Evolutionary conservation across 306 rosid species (phyloP).

Genomic region (Cercis canadensis): DNA sequence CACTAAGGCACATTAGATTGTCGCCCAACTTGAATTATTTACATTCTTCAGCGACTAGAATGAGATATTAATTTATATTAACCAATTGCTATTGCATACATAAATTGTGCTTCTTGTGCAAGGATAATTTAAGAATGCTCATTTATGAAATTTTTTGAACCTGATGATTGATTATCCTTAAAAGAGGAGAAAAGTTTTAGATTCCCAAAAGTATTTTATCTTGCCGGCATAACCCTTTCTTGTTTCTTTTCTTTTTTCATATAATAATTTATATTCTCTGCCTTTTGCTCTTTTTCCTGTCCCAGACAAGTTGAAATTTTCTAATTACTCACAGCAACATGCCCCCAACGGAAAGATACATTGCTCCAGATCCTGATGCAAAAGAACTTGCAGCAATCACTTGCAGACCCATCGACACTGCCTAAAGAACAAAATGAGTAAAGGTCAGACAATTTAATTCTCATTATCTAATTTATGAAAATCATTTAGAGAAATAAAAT

Average conservation of each 20-base stretch:
- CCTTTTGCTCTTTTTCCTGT: not conserved
- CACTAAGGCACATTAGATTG: not conserved
- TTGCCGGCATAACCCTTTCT: too few relatives aligned
- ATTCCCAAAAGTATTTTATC: too few relatives aligned
- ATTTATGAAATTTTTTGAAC: not conserved
- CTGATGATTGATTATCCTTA: not conserved
- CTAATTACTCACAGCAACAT: conserved; percentile 73
- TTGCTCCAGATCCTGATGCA: conserved; percentile 55
- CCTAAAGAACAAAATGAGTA: conserved; percentile 57
- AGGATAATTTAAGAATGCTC: too few relatives aligned
- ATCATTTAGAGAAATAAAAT: conserved; percentile 10
- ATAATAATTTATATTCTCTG: not conserved
- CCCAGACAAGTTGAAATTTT: conserved; percentile 29
- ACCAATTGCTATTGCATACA: conserved; percentile 8
- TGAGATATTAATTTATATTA: not conserved
- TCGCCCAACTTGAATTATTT: too few relatives aligned
- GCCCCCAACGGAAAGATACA: conserved; percentile 81
- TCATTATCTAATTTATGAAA: not conserved
- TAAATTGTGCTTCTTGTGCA: too few relatives aligned
- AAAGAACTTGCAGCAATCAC: conserved; percentile 67
- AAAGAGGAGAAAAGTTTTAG: too few relatives aligned
- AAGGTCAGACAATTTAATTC: conserved; percentile 32
- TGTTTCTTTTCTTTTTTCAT: too few relatives aligned
- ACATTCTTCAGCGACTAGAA: too few relatives aligned
- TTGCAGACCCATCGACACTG: conserved; percentile 68